Percentiles rank a stretch among this genome's conserved stretches.
Evolutionary conservation across 2,329 filamentous ascomycete species (phyloP).

Genomic region (Neopestalotiopsis sp.): DNA sequence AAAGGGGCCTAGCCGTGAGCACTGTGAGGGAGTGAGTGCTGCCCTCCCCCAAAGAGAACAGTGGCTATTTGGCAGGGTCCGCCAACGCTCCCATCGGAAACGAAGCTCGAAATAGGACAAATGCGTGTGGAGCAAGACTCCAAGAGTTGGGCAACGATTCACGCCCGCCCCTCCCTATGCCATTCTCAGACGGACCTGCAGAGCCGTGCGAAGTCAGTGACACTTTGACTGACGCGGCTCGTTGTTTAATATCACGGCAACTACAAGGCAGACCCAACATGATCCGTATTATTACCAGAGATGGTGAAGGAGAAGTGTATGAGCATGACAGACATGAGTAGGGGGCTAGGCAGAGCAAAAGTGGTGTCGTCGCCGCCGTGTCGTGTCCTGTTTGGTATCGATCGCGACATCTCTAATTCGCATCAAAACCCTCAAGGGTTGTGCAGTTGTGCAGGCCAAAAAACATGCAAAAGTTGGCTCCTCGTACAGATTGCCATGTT

Average conservation of each 20-base stretch:
- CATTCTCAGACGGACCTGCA: neutral
- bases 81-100: constrained; percentile 12
- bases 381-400: too few species aligned
- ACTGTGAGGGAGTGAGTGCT: neutral
- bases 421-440: neutral
- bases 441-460: neutral
- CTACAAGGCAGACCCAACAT: too few species aligned
- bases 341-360: too few species aligned
- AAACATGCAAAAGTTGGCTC: constrained; percentile 26
- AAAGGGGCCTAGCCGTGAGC: neutral
- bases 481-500: constrained; percentile 27
- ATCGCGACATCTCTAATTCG: neutral
- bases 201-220: too few species aligned
- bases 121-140: constrained; percentile 7
- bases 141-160: constrained; percentile 5
- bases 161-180: neutral
- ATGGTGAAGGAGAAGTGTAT: too few species aligned
- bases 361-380: too few species aligned
- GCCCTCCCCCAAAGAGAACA: neutral
- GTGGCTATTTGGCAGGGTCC: neutral
- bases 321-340: too few species aligned
- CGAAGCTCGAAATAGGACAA: constrained; percentile 9
- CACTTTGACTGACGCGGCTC: neutral
- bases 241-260: neutral
- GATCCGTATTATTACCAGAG: neutral